Evolutionary conservation across 208 protist genomes (phyloP).

Genomic region (Trypanosoma rangeli): DNA sequence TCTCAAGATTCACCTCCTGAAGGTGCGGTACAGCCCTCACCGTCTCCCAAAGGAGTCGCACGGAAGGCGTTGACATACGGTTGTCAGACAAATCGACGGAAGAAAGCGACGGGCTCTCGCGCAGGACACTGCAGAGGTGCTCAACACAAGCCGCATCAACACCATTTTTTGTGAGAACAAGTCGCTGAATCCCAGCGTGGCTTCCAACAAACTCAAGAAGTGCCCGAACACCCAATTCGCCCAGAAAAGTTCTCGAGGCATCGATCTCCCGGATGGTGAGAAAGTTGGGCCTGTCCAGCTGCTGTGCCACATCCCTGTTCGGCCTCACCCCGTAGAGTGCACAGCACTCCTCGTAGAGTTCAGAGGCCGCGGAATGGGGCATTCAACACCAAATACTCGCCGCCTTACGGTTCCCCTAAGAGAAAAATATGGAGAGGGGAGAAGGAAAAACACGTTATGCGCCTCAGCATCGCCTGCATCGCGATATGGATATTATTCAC

Average conservation of each 20-base stretch:
- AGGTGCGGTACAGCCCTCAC: conserved; percentile 37
- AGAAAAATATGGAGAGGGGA: conserved; percentile 5
- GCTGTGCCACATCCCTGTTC: conserved; percentile 56
- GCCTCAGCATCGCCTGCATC: neutral
- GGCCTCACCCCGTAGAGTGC: conserved; percentile 54
- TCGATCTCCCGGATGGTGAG: conserved; percentile 57
- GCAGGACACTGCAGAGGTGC: conserved; percentile 53
- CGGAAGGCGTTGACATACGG: conserved; percentile 56
- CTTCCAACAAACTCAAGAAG: conserved; percentile 66
- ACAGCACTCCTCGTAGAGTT: conserved; percentile 77
- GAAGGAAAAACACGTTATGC: conserved; percentile 1
- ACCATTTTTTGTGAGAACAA: conserved; percentile 66
- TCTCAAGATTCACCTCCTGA: conserved; percentile 38
- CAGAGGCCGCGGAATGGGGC: neutral
- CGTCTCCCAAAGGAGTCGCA: conserved; percentile 70
- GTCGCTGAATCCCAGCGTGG: conserved; percentile 54
- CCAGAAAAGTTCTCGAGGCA: conserved; percentile 76
- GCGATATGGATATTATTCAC: neutral
- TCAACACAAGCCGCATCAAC: conserved; percentile 63
- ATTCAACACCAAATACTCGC: conserved; percentile 7
- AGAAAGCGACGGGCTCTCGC: conserved; percentile 39
- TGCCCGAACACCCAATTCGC: conserved; percentile 62
- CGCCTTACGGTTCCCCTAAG: neutral
- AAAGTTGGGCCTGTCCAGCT: conserved; percentile 55
- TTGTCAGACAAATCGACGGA: conserved; percentile 71